Percentiles rank a stretch among this genome's conserved stretches.
Conservation (phyloP, 352 stramenopile genomes). For the Phytophthora parvispora region DNA sequence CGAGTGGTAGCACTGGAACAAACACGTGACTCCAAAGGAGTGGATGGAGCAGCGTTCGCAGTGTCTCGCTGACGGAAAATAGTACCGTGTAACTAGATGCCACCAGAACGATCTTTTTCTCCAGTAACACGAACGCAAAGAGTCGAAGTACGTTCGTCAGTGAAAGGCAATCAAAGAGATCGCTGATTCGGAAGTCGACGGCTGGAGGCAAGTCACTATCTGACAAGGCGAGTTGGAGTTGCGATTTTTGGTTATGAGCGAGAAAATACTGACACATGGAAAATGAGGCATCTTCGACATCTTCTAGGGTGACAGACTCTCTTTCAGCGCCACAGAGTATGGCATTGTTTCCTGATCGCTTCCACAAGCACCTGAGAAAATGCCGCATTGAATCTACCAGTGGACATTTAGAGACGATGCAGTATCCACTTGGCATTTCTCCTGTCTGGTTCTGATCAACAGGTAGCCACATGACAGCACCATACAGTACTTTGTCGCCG, state of each 20-base stretch:
- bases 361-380: constrained; percentile 44
- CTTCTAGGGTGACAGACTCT: not conserved
- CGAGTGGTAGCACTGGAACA: constrained; percentile 69
- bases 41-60: constrained; percentile 62
- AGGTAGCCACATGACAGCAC: constrained; percentile 47
- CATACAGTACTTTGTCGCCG: constrained; percentile 46
- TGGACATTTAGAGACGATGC: constrained; percentile 62
- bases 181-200: constrained; percentile 51
- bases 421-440: constrained; percentile 37
- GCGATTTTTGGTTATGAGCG: not conserved
- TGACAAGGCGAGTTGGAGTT: not conserved
- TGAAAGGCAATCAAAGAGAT: constrained; percentile 72
- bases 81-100: constrained; percentile 75
- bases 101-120: constrained; percentile 84
- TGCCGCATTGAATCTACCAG: constrained; percentile 61
- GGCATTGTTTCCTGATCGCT: not conserved
- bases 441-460: constrained; percentile 6
- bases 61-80: constrained; percentile 61
- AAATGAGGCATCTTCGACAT: constrained; percentile 6
- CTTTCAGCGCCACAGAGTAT: not conserved
- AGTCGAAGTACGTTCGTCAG: constrained; percentile 68
- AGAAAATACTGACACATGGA: constrained; percentile 14
- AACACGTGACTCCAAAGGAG: constrained; percentile 87
- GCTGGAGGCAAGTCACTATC: constrained; percentile 1
- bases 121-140: constrained; percentile 68